These are phyloP conservation scores for Chalciporus piperatus DNA, from an alignment of 768 basidiomycete species.

Conservation along the genomic window DNA sequence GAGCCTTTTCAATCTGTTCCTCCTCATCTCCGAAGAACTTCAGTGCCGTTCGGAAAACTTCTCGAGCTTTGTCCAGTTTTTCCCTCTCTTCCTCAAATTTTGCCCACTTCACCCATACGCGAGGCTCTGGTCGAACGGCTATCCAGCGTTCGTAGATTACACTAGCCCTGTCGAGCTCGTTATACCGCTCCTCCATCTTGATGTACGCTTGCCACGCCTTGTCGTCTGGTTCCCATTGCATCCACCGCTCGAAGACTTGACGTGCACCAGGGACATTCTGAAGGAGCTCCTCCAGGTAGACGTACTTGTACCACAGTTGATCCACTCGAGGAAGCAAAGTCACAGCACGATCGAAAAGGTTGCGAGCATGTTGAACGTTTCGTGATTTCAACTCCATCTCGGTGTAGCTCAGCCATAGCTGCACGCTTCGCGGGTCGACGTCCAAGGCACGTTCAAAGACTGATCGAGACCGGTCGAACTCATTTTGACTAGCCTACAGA, in stretches of 20 bases:
- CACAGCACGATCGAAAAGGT: constrained; percentile 95
- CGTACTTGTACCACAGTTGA: constrained; percentile 99
- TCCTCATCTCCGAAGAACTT: constrained; percentile 88
- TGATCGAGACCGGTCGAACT: constrained; percentile 91
- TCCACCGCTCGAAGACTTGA: constrained; percentile 99
- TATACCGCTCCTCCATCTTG: constrained; percentile 93
- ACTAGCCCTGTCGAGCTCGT: constrained; percentile 89
- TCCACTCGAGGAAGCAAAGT: constrained; percentile 95
- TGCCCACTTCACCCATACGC: constrained; percentile 81
- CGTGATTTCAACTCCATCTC: constrained; percentile 99
- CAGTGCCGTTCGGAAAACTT: constrained; percentile 88
- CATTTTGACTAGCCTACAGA: constrained; percentile 85
- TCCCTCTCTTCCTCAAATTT: constrained; percentile 83
- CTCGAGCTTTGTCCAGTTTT: constrained; percentile 67
- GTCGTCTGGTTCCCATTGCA: constrained; percentile 99
- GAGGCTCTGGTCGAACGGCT: constrained; percentile 70
- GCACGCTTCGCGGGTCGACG: constrained; percentile 85
- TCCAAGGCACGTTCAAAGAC: constrained; percentile 97
- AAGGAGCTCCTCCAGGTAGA: constrained; percentile 95
- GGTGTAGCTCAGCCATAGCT: constrained; percentile 91
- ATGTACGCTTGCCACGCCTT: constrained; percentile 99
- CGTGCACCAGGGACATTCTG: constrained; percentile 95
- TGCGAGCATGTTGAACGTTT: constrained; percentile 95
- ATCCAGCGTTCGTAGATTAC: constrained; percentile 92
- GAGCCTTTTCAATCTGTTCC: constrained; percentile 83